phyloP scores from a whole-genome alignment of 1,284 basidiomycete species.

The Boletus putidus region DNA sequence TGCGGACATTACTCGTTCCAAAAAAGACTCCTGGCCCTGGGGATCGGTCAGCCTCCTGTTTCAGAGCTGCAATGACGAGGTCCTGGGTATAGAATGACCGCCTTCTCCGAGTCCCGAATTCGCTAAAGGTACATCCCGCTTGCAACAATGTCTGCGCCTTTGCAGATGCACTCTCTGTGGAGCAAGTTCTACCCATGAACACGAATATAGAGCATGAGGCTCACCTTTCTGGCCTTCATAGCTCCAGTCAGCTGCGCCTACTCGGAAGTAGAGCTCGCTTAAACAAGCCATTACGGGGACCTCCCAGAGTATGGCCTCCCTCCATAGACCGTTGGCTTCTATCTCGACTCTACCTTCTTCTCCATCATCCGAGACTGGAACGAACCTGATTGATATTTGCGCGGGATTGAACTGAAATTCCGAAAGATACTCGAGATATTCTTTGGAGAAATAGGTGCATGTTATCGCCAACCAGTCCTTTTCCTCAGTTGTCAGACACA shows the following conservation, averaged over 20 bases:
- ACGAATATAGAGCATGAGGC: slow-evolving; percentile 11
- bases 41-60: slow-evolving; percentile 60
- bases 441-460: slow-evolving; percentile 75
- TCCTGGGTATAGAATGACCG: slow-evolving; percentile 82
- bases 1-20: slow-evolving; percentile 86
- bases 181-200: neutral
- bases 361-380: slow-evolving; percentile 51
- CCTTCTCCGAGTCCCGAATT: slow-evolving; percentile 91
- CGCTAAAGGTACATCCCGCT: slow-evolving; percentile 77
- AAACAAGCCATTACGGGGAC: slow-evolving; percentile 91
- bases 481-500: slow-evolving; percentile 67
- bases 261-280: slow-evolving; percentile 74
- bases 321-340: slow-evolving; percentile 77
- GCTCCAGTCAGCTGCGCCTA: slow-evolving; percentile 79
- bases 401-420: slow-evolving; percentile 76
- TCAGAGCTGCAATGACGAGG: slow-evolving; percentile 69
- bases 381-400: slow-evolving; percentile 74
- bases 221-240: slow-evolving; percentile 78
- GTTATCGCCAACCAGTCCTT: slow-evolving; percentile 62
- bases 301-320: slow-evolving; percentile 93
- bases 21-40: slow-evolving; percentile 58
- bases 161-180: slow-evolving; percentile 57
- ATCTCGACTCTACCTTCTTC: slow-evolving; percentile 74
- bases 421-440: slow-evolving; percentile 80
- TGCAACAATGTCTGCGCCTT: slow-evolving; percentile 74